Evolutionary conservation across 2,329 filamentous ascomycete species (phyloP).

Genomic region (Fusarium sp.): DNA sequence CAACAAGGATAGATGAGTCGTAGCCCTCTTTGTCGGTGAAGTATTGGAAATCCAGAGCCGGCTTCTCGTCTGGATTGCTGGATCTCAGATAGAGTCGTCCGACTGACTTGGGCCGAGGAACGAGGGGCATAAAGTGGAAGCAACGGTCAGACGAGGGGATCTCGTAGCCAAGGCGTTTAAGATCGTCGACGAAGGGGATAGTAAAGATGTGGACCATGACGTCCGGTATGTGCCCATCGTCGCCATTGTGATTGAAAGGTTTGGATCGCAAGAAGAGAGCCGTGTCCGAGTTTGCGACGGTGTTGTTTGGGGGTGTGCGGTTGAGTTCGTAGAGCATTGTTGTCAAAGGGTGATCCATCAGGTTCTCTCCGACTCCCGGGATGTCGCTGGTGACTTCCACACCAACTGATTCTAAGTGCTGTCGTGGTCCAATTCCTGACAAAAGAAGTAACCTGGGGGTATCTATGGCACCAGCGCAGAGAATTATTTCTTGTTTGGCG

Average conservation of each 20-base stretch:
- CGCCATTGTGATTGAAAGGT: background rate
- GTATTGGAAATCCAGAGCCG: background rate
- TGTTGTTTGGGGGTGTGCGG: background rate
- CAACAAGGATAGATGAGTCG: background rate
- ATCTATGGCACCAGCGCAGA: background rate
- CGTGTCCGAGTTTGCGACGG: background rate
- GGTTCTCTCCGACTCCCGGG: background rate
- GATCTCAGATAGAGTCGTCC: background rate
- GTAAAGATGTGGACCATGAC: constrained; percentile 4
- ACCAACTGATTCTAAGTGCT: background rate
- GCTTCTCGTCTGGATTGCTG: background rate
- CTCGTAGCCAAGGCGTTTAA: background rate
- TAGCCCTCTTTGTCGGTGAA: background rate
- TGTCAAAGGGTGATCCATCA: constrained; percentile 5
- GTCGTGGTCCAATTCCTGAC: background rate
- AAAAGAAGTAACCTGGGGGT: background rate
- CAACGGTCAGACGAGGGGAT: background rate
- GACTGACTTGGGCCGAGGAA: background rate
- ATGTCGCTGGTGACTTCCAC: background rate
- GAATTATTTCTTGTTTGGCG: background rate
- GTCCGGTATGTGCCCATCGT: background rate
- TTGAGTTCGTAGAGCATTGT: constrained; percentile 5
- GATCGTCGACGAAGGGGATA: background rate
- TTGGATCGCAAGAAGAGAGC: background rate
- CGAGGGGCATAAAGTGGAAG: background rate